Evolutionary conservation across 768 basidiomycete genomes (phyloP).

Genomic region (Boletus rex-veris): DNA sequence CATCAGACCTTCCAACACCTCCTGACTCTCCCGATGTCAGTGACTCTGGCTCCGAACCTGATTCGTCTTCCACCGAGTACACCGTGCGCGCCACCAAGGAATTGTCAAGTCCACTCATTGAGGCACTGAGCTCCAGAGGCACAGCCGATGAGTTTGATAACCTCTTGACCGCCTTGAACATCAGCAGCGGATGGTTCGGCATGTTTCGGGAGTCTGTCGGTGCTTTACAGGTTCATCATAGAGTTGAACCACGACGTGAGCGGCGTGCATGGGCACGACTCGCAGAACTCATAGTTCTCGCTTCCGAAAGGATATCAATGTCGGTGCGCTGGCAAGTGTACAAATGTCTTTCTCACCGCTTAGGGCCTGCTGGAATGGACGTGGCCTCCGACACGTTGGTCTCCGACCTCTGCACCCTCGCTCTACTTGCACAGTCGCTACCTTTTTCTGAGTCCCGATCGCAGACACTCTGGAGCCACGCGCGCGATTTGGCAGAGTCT

Average conservation of each 20-base stretch:
- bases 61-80: slow-evolving; percentile 30
- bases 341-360: slow-evolving; percentile 41
- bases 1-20: slow-evolving; percentile 25
- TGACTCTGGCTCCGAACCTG: slow-evolving; percentile 26
- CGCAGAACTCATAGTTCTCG: slow-evolving; percentile 44
- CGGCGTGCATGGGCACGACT: slow-evolving; percentile 50
- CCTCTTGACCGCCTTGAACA: slow-evolving; percentile 40
- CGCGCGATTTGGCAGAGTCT: slow-evolving; percentile 24
- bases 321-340: slow-evolving; percentile 52
- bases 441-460: slow-evolving; percentile 41
- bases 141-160: slow-evolving; percentile 36
- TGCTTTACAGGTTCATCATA: not conserved
- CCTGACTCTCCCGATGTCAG: slow-evolving; percentile 25
- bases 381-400: slow-evolving; percentile 35
- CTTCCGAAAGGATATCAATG: slow-evolving; percentile 23
- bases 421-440: slow-evolving; percentile 48
- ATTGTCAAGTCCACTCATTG: slow-evolving; percentile 11
- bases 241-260: slow-evolving; percentile 33
- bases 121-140: slow-evolving; percentile 37
- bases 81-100: slow-evolving; percentile 20
- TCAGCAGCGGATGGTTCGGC: slow-evolving; percentile 36
- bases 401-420: slow-evolving; percentile 53
- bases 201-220: slow-evolving; percentile 30
- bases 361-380: slow-evolving; percentile 1
- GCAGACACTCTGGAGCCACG: slow-evolving; percentile 41